These are phyloP conservation scores for Ceratobasidium sp. DNA, from an alignment of 1,284 basidiomycete genomes.

Conservation along the genomic window DNA sequence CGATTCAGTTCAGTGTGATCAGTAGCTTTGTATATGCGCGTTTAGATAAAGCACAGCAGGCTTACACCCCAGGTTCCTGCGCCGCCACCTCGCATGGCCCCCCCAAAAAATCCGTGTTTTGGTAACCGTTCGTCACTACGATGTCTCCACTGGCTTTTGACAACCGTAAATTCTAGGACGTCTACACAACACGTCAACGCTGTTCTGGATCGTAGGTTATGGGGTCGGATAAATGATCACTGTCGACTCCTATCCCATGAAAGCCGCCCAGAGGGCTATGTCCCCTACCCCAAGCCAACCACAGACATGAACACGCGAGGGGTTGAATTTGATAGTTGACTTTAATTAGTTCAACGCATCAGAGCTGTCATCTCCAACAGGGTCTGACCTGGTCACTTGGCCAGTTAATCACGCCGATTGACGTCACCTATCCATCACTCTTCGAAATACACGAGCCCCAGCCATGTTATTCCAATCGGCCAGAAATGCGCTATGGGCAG, in stretches of 20 bases:
- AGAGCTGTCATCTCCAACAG: not conserved
- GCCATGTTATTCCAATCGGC: slow-evolving; percentile 7
- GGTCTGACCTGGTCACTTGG: not conserved
- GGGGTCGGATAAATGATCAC: not conserved
- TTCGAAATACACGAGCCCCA: not conserved
- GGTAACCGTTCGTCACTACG: slow-evolving; percentile 12
- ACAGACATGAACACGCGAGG: not conserved
- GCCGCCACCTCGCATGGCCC: slow-evolving; percentile 39
- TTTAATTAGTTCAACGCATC: not conserved
- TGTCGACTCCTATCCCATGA: slow-evolving; percentile 34
- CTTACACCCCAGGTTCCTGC: slow-evolving; percentile 12
- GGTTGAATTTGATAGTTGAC: not conserved
- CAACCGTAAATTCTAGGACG: slow-evolving; percentile 31
- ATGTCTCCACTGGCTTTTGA: slow-evolving; percentile 28
- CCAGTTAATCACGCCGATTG: not conserved
- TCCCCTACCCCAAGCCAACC: slow-evolving; percentile 35
- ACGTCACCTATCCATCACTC: not conserved
- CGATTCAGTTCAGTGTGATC: not conserved
- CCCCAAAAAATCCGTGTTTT: slow-evolving; percentile 39
- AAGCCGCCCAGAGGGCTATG: slow-evolving; percentile 20
- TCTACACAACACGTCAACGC: no score
- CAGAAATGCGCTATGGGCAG: not conserved
- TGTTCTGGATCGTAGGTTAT: no score
- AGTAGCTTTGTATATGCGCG: not conserved
- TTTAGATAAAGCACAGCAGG: not conserved